Evolutionary conservation across 2,329 filamentous ascomycete genomes (phyloP).

Genomic region (Akanthomyces dipterigenus): DNA sequence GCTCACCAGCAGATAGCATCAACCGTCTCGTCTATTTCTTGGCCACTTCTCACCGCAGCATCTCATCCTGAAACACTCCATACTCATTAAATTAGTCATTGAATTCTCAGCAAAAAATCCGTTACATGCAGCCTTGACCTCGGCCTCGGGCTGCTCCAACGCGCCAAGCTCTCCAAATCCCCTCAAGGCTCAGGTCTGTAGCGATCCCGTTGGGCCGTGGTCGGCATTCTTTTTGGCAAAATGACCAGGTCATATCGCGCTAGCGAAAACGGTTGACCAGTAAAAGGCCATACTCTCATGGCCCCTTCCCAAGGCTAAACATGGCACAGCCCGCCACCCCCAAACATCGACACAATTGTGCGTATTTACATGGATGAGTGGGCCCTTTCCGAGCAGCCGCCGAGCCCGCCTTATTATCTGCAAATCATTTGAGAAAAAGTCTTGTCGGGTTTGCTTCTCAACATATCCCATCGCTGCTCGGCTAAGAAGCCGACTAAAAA

Average conservation of each 20-base stretch:
- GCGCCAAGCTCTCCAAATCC: neutral
- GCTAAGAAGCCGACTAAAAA: neutral
- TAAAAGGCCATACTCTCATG: neutral
- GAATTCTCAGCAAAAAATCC: neutral
- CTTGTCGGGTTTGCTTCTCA: neutral
- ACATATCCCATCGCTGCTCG: neutral
- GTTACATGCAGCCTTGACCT: neutral
- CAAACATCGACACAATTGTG: slow-evolving; percentile 1
- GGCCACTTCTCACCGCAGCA: too few species aligned
- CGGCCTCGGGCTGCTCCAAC: neutral
- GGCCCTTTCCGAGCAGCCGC: neutral
- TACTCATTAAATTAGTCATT: neutral
- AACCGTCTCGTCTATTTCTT: too few species aligned
- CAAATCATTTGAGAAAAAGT: neutral
- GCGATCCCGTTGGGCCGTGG: neutral
- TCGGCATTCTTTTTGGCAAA: neutral
- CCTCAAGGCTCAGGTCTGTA: neutral
- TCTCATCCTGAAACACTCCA: neutral
- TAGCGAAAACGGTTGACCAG: neutral
- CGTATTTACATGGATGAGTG: neutral
- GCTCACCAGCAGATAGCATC: too few species aligned
- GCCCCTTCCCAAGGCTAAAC: neutral
- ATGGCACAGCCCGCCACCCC: neutral
- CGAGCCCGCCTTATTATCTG: slow-evolving; percentile 6
- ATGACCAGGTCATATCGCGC: neutral